phyloP scores from a whole-genome alignment of 2,329 filamentous ascomycete genomes.

The Periconia digitata region DNA sequence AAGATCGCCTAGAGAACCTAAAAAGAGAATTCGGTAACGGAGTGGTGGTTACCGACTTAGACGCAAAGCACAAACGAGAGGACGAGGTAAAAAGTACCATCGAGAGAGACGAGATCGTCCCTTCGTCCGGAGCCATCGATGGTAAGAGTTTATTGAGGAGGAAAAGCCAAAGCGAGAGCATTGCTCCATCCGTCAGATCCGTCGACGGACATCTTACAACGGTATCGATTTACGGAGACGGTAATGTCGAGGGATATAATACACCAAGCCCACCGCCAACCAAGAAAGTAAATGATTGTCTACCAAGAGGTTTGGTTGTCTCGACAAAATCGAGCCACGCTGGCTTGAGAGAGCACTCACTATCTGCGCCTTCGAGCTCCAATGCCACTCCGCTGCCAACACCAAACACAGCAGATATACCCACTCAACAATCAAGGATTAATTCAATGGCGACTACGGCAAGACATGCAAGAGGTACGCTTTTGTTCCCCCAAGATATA shows the following conservation, averaged over 20 bases:
- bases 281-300: background rate
- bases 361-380: constrained; percentile 1
- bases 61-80: constrained; percentile 15
- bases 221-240: background rate
- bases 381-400: constrained; percentile 10
- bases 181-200: background rate
- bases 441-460: background rate
- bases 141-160: background rate
- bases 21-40: constrained; percentile 30
- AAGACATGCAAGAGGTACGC: constrained; percentile 18
- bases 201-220: too few species aligned
- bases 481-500: background rate
- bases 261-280: background rate
- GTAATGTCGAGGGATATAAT: background rate
- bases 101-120: background rate
- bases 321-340: background rate
- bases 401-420: background rate
- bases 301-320: background rate
- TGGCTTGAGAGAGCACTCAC: too few species aligned
- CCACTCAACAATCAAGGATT: background rate
- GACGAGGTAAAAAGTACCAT: background rate
- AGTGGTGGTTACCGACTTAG: constrained; percentile 20
- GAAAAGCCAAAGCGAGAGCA: background rate
- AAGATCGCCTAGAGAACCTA: constrained; percentile 25
- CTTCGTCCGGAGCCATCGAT: background rate